Evolutionary conservation across 129 eudicot species (phyloP).

Genomic region (Artemisia tridentata): DNA sequence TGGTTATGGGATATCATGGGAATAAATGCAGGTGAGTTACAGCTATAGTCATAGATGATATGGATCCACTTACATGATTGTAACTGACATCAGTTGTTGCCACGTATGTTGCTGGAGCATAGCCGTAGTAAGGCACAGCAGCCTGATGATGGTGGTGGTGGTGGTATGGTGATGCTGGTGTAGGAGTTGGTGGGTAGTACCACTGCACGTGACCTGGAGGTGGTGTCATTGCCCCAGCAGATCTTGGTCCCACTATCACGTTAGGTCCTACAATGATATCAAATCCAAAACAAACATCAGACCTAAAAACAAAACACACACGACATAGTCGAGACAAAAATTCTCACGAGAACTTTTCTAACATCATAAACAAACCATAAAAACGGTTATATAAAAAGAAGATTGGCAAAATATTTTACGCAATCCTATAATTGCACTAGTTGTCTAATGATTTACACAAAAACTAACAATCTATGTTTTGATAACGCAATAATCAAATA

Average conservation of each 20-base stretch:
- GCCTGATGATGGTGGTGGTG: slow-evolving; percentile 56
- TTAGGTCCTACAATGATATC: slow-evolving; percentile 39
- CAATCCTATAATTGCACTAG: too few relatives aligned
- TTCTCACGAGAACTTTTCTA: too few relatives aligned
- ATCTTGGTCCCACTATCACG: slow-evolving; percentile 64
- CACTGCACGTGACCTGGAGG: slow-evolving; percentile 76
- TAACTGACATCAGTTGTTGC: slow-evolving; percentile 67
- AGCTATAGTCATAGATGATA: neutral
- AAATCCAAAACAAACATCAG: slow-evolving; percentile 7
- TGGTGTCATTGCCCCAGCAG: slow-evolving; percentile 45
- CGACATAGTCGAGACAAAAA: neutral
- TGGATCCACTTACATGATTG: slow-evolving; percentile 64
- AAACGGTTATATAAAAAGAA: too few relatives aligned
- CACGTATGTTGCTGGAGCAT: slow-evolving; percentile 69
- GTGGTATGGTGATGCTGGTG: slow-evolving; percentile 48
- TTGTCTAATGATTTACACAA: too few relatives aligned
- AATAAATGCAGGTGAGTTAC: slow-evolving; percentile 16
- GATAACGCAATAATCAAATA: too few relatives aligned
- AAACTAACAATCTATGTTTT: too few relatives aligned
- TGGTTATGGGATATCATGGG: slow-evolving; percentile 13
- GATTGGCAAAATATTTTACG: too few relatives aligned
- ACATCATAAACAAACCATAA: too few relatives aligned
- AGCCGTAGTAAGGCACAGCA: slow-evolving; percentile 71
- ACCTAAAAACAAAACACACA: neutral
- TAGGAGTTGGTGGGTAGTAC: slow-evolving; percentile 67